A percentile compares a stretch with the other conserved stretches of the same genome.
phyloP scores from a whole-genome alignment of 2,329 filamentous ascomycete species.

The Fusarium globosum region DNA sequence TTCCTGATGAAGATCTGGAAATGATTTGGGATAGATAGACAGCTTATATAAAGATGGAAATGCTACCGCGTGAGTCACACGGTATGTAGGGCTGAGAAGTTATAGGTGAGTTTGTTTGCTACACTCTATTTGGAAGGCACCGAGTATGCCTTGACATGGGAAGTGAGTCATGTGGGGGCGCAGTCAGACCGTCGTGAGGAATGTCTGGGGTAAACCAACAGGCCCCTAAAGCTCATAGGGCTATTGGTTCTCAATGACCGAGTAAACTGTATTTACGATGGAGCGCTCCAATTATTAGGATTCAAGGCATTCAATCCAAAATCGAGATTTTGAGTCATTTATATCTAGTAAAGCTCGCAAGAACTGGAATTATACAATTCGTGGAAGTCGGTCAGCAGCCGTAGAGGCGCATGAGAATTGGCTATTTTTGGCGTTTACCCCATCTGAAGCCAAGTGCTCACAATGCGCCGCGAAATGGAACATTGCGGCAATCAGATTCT shows the following conservation, averaged over 20 bases:
- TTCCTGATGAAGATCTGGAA: not conserved
- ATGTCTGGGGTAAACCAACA: not conserved
- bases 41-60: not conserved
- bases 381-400: not conserved
- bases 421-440: not conserved
- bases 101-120: not conserved
- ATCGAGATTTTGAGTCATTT: not conserved
- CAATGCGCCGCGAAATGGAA: not conserved
- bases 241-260: not conserved
- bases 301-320: accelerated
- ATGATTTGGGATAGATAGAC: accelerated
- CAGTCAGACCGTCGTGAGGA: not conserved
- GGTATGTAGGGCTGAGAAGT: not conserved
- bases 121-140: not conserved
- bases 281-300: not conserved
- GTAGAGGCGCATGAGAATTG: not conserved
- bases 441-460: not conserved
- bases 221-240: not conserved
- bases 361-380: not conserved
- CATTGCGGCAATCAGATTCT: not conserved
- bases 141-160: not conserved
- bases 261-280: not conserved
- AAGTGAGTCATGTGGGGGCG: slow-evolving; percentile 1
- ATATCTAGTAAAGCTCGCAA: accelerated
- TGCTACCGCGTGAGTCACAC: not conserved